These are phyloP conservation scores for Entomortierella parvispora DNA, from an alignment of 192 early-diverging fungal species.

Conservation along the genomic window DNA sequence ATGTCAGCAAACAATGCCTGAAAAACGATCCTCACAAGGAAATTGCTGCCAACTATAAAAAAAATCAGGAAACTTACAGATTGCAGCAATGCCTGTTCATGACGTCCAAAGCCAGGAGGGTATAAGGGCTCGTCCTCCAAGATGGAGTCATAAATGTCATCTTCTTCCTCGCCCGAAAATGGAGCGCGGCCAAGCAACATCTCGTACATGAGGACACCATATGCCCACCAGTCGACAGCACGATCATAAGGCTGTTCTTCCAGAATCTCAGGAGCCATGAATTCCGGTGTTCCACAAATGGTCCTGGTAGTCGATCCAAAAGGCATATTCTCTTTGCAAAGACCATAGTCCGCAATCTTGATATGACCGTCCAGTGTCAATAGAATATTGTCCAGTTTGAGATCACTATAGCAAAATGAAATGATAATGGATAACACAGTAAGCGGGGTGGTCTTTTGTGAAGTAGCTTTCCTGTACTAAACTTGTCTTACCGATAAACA, in stretches of 20 bases:
- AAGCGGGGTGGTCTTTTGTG: not conserved
- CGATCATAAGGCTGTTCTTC: constrained; percentile 93
- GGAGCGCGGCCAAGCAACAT: constrained; percentile 94
- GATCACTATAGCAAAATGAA: constrained; percentile 66
- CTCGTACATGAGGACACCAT: constrained; percentile 86
- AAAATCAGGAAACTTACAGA: constrained; percentile 39
- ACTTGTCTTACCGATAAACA: constrained; percentile 76
- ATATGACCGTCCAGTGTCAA: constrained; percentile 94
- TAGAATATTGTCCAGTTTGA: constrained; percentile 98
- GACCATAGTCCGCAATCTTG: constrained; percentile 98
- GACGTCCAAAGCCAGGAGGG: constrained; percentile 63
- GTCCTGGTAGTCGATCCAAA: constrained; percentile 88
- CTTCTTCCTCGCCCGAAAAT: constrained; percentile 96
- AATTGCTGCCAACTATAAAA: not conserved
- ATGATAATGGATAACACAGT: not conserved
- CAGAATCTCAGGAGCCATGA: constrained; percentile 99
- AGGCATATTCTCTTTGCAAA: constrained; percentile 97
- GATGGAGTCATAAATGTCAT: constrained; percentile 98
- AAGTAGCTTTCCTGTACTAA: no score
- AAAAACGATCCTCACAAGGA: not conserved
- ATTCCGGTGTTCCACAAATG: constrained; percentile 99
- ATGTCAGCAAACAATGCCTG: no score
- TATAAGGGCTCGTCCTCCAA: constrained; percentile 95
- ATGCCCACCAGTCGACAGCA: constrained; percentile 99
- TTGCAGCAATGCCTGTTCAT: constrained; percentile 60